Evolutionary conservation across 805 yeast genomes (phyloP), one percentile per base, ranked within the genome.

Genomic region (Jamesozyma spencerorum): DNA sequence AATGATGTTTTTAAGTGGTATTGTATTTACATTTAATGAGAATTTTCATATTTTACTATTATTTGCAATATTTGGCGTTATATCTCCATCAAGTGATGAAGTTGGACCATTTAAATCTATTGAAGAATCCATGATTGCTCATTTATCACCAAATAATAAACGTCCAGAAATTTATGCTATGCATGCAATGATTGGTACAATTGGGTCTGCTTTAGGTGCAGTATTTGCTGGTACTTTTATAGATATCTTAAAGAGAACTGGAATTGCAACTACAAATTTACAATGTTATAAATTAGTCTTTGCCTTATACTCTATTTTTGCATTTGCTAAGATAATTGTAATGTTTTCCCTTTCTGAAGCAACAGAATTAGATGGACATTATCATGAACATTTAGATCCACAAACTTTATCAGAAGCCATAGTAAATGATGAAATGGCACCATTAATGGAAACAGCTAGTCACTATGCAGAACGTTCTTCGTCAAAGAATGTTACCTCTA

Each of bases 101-200:
- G 85, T 88, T 0, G 95, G 95, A 0, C 95, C 95, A 0, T 86
- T 86, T 60, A 81, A 83, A 54, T 76, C 92, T 0, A 77, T 86
- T 22, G 95, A 86, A 57, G 95, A 85, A 54, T 78, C 90, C 1
- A 72, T 84, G 31, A 68, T 86, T 37, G 92, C 95, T 0, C 90
- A 84, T 58, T 63, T 86, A 47, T 81, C 94, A 0, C 77, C 81
- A 0, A 71, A 70, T 29, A 66, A 65, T 40, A 74, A 72, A 41
- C 67, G 94, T 35, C 80, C 94, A 1, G 84, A 77, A 47, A 66
- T 85, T 2, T 85, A 77, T 65, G 92, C 92, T 0, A 66, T 80
- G 49, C 85, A 85, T 54, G 79, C 83, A 29, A 59, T 84, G 20
- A 64, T 81, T 34, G 79, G 84, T 0, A 74, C 87, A 1, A 60